Conservation (phyloP, 495 filamentous ascomycete genomes). For the Neurospora tetrasperma region DNA sequence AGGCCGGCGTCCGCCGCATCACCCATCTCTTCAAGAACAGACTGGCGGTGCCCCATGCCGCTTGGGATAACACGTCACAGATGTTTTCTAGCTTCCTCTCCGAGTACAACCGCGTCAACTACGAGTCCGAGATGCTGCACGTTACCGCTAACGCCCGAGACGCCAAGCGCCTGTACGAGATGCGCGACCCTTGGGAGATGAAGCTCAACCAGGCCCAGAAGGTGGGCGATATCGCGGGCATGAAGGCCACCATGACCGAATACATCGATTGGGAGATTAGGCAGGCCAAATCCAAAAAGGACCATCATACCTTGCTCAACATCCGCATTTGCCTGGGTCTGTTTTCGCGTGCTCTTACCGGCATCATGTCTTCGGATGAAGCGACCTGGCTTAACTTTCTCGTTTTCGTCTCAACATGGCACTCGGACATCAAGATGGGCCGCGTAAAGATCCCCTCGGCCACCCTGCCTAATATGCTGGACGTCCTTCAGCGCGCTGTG, state of each 20-base stretch:
- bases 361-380: conserved; percentile 57
- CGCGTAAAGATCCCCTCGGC: conserved; percentile 21
- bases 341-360: conserved; percentile 63
- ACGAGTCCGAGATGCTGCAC: conserved; percentile 70
- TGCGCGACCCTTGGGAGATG: conserved; percentile 64
- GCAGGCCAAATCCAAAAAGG: conserved; percentile 42
- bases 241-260: conserved; percentile 51
- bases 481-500: conserved; percentile 58
- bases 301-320: conserved; percentile 30
- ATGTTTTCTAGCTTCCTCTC: conserved; percentile 73
- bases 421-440: conserved; percentile 24
- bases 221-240: conserved; percentile 44
- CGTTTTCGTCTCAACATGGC: conserved; percentile 49
- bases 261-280: conserved; percentile 79
- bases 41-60: conserved; percentile 67
- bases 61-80: conserved; percentile 78
- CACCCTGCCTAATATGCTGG: conserved; percentile 34
- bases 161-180: conserved; percentile 56
- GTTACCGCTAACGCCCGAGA: conserved; percentile 53
- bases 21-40: conserved; percentile 61
- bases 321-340: conserved; percentile 59
- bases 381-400: conserved; percentile 71
- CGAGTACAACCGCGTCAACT: conserved; percentile 60
- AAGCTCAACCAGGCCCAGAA: conserved; percentile 50
- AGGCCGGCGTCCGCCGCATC: conserved; percentile 53